Evolutionary conservation across 257 asterid species (phyloP), one percentile per base, ranked within the genome.

Genomic region (Nicotiana sylvestris): DNA sequence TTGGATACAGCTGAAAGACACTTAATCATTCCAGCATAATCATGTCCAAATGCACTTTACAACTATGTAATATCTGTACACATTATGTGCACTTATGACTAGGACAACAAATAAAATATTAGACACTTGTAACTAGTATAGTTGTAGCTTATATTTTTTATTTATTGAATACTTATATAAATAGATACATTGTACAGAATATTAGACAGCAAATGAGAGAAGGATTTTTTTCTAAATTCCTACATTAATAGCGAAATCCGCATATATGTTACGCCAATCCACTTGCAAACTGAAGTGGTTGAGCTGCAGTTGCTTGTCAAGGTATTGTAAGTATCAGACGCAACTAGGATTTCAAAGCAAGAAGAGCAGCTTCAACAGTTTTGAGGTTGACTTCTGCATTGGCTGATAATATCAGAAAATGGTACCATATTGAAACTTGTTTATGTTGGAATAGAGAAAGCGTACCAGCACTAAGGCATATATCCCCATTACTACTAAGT

Each of bases 241-340:
- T 21, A 21, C 21, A 21, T 15, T 32, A 81, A 18, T 83, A 69
- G 35, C 15, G 66, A 56, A 51, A 61, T 66, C 77, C 39, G 15
- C 91, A 88, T 21, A 21, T 21, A 21, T 21, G 86, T 74, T 33
- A 88, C 85, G 62, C 88, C 91, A 64, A 77, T 82, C 89, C 88
- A 88, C n/a, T 61, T 78, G 78, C 91, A 86, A 33, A 86, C 70
- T 0, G 84, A 77, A 68, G 70, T n/a, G 15, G 66, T 21, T 5
- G 43, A 70, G 18, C 85, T 82, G 88, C 89, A 82, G 81, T 88
- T 85, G 33, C 30, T 78, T 65, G 25, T 33, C 82, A 88, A 18
- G 76, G 76, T 46, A 27, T 77, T n/a, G 2, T 56, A 29, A 18
- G 86, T 82, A 81, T 82, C 84, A 2, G 39, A 58, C 37, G 65